Evolutionary conservation across 768 basidiomycete genomes (phyloP), one percentile per base, ranked within the genome.

Genomic region (Hericium coralloides): DNA sequence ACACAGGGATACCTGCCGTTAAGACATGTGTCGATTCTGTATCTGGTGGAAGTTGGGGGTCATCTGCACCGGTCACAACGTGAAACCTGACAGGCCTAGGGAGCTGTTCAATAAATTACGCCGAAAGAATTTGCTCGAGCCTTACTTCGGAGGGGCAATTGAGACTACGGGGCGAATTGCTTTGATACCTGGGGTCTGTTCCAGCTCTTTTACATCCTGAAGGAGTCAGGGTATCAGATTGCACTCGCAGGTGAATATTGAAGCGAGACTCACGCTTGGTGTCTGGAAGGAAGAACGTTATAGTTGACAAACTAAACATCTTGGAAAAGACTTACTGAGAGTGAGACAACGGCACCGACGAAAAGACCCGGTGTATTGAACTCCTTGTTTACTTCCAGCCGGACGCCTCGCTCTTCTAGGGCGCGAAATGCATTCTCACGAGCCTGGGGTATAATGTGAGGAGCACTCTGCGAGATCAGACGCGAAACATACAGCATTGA

Each of bases 291-390:
- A 9, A 15, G 43, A 9, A 17, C 49, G 22, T 36, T 3, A 50
- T 50, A n/a, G 14, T 25, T 2, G n/a, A 36, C 12, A 53, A 57
- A 49, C 49, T 20, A 31, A 31, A 31, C 10, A 31, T 31, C 7
- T 6, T 9, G 4, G 45, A 22, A 22, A 12, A 52, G 57, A 72
- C 73, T 59, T 55, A 77, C 79, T 38, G 68, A 64, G 38, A 86
- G 62, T 18, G 75, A 76, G 52, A 86, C 61, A 39, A 79, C 73
- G 26, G 79, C 84, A 4, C 85, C 85, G 26, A 81, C 69, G 63
- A 87, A 85, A 12, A 87, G 58, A 0, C 76, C 79, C 3, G 72
- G 69, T 0, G 74, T 62, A 54, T 83, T 73, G 69, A 75, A 87
- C 60, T 80, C 80, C 60, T 73, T 77, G 53, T 74, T 70, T 10